Percentiles rank a stretch among this genome's conserved stretches.
Conservation (phyloP, 257 asterid genomes). For the Jaltomata sinuosa region DNA sequence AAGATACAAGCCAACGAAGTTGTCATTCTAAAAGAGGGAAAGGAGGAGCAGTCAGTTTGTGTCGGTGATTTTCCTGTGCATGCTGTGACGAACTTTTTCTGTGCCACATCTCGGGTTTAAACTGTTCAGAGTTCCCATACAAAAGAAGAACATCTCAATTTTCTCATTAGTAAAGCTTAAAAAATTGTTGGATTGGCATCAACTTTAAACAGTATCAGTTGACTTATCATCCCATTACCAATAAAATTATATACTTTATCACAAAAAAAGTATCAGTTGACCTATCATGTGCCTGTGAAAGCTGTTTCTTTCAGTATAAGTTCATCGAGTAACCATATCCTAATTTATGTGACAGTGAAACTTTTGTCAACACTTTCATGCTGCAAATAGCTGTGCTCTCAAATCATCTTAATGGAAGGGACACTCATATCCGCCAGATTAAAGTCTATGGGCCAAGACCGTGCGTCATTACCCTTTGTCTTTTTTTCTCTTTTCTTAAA, state of each 20-base stretch:
- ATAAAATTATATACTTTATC: background rate
- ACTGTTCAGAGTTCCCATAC: background rate
- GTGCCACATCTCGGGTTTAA: background rate
- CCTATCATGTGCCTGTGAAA: background rate
- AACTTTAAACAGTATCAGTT: background rate
- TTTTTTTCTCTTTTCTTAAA: background rate
- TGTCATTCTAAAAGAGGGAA: background rate
- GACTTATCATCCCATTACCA: background rate
- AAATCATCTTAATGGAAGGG: slow-evolving; percentile 91
- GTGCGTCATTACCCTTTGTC: slow-evolving; percentile 30
- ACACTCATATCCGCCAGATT: slow-evolving; percentile 91
- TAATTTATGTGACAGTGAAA: slow-evolving; percentile 50
- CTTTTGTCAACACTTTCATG: slow-evolving; percentile 95
- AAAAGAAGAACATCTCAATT: background rate
- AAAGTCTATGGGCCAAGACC: slow-evolving; percentile 91
- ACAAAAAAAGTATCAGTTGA: background rate
- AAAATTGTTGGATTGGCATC: background rate
- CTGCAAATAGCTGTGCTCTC: slow-evolving; percentile 76
- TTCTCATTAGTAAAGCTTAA: background rate
- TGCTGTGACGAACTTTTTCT: background rate
- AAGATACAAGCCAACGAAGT: background rate
- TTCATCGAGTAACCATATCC: background rate
- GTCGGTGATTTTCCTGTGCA: background rate
- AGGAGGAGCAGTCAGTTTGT: background rate
- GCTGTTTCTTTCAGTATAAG: background rate